Conservation (phyloP, 2,329 filamentous ascomycete species). For the Lasiodiplodia sp. region DNA sequence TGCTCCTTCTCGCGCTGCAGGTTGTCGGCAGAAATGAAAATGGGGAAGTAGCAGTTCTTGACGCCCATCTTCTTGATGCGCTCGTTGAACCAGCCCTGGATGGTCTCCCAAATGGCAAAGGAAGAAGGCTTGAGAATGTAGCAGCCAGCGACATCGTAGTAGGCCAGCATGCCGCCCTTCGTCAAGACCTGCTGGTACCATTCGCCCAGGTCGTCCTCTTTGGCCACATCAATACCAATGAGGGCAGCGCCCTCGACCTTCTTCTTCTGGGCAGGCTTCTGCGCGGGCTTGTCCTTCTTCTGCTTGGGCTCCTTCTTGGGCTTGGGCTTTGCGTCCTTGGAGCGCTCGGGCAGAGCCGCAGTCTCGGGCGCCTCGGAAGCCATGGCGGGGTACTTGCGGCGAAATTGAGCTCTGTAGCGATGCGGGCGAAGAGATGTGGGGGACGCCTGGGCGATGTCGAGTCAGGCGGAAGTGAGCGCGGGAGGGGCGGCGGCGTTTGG, state of each 20-base stretch:
- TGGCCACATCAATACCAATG: conserved; percentile 87
- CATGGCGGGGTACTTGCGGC: conserved; percentile 25
- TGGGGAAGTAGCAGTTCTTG: conserved; percentile 94
- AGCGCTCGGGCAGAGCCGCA: conserved; percentile 29
- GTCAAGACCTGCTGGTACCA: conserved; percentile 99
- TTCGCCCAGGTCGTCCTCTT: conserved; percentile 84
- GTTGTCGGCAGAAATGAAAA: conserved; percentile 93
- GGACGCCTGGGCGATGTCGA: not conserved
- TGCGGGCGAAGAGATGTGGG: not conserved
- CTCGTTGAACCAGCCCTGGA: conserved; percentile 64
- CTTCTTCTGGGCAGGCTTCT: conserved; percentile 55
- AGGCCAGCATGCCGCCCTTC: conserved; percentile 97
- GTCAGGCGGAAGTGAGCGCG: conserved; percentile 10
- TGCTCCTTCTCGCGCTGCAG: conserved; percentile 90
- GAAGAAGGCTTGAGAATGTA: conserved; percentile 79
- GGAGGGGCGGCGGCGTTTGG: conserved; percentile 9
- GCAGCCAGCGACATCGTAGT: conserved; percentile 97
- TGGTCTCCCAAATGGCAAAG: conserved; percentile 73
- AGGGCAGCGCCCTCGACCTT: conserved; percentile 66
- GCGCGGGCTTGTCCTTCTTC: conserved; percentile 32
- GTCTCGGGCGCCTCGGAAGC: conserved; percentile 27
- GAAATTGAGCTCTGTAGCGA: not conserved
- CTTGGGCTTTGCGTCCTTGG: conserved; percentile 31
- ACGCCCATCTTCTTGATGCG: conserved; percentile 91
- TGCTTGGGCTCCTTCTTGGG: conserved; percentile 33